A percentile compares a stretch with the other conserved stretches of the same genome.
These are phyloP conservation scores for Suillus occidentalis DNA, from an alignment of 768 basidiomycete genomes.

Conservation along the genomic window DNA sequence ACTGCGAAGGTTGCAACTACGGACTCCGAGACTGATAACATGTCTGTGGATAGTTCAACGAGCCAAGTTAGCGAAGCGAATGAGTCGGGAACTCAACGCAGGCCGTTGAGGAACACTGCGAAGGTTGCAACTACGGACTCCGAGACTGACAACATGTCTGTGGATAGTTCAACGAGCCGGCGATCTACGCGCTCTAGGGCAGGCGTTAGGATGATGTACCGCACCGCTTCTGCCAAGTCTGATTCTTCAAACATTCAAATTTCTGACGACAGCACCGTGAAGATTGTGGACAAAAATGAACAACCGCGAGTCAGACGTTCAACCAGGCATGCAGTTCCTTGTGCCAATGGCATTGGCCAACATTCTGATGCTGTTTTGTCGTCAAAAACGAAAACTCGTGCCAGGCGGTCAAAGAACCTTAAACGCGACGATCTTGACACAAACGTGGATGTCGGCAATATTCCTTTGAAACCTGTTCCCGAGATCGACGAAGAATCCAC, in stretches of 20 bases:
- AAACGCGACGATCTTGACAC: neutral
- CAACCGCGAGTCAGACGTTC: neutral
- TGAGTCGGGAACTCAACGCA: slow-evolving; percentile 17
- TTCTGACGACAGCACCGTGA: neutral
- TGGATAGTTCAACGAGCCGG: slow-evolving; percentile 21
- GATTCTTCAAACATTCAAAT: neutral
- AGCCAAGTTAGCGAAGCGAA: too few species aligned
- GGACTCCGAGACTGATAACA: slow-evolving; percentile 27
- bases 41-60: slow-evolving; percentile 27
- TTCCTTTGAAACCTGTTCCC: neutral
- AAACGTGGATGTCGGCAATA: neutral
- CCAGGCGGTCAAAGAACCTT: neutral
- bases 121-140: slow-evolving; percentile 9
- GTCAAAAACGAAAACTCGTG: neutral
- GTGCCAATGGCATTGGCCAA: neutral
- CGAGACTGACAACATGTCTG: slow-evolving; percentile 31
- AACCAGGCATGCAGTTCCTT: neutral
- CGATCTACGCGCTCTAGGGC: slow-evolving; percentile 10
- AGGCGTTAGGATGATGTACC: neutral
- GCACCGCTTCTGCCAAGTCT: neutral
- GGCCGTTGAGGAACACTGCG: slow-evolving; percentile 6
- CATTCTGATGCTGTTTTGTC: neutral
- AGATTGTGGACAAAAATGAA: neutral
- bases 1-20: neutral
- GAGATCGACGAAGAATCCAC: slow-evolving; percentile 22